phyloP scores from a whole-genome alignment of 108 stramenopile species.

The Poteriospumella lacustris region DNA sequence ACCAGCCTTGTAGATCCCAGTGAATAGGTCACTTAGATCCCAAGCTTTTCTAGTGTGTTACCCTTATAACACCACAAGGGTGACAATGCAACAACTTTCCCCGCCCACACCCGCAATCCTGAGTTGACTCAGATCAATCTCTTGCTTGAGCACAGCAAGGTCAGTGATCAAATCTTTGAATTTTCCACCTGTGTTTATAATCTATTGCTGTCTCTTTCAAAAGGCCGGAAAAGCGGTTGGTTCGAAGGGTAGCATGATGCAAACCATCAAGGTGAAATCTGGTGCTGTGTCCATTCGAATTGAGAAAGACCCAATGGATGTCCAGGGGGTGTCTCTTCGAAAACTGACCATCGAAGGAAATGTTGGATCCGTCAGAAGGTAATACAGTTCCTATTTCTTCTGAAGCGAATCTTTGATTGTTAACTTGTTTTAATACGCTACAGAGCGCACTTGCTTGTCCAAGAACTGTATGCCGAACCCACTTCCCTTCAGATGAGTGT shows the following conservation, averaged over 20 bases:
- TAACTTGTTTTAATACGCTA: too few relatives aligned
- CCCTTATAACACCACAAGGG: too few relatives aligned
- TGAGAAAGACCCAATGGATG: background rate
- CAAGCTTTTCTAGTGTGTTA: too few relatives aligned
- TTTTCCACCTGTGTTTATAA: background rate
- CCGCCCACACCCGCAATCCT: background rate
- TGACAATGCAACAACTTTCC: background rate
- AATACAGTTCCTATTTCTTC: too few relatives aligned
- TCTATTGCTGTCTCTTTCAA: background rate
- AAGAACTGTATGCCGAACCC: background rate
- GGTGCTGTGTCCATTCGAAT: background rate
- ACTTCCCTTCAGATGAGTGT: too few relatives aligned
- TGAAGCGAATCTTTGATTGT: too few relatives aligned
- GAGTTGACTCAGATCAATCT: background rate
- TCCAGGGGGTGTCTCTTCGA: background rate
- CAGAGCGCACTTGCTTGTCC: background rate
- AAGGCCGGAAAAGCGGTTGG: conserved; percentile 13
- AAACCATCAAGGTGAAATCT: conserved; percentile 1
- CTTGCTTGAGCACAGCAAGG: background rate
- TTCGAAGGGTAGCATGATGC: background rate
- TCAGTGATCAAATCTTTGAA: background rate
- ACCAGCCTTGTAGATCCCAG: too few relatives aligned
- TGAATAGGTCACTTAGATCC: too few relatives aligned
- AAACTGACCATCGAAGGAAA: background rate
- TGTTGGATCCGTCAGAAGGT: background rate